Base-by-base conservation (phyloP, 2,329 filamentous ascomycete genomes). In the Fusarium torreyae region DNA sequence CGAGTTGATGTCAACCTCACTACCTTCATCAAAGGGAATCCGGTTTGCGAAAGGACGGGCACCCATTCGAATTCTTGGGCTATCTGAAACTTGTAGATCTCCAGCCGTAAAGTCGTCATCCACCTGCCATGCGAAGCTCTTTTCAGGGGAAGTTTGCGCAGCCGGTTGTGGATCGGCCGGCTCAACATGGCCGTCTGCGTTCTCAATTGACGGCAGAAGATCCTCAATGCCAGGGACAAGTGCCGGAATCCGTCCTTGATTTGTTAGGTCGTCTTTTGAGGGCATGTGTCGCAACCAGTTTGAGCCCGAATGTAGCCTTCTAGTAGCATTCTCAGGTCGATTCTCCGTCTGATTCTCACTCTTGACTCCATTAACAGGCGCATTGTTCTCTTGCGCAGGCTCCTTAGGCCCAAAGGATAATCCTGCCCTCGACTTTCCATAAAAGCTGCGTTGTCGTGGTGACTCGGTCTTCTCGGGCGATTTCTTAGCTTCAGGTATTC, bases 41-140 rank as follows among this genome's bases (percentile, higher is more conserved):
- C 79, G 77, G 49, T 76, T 75, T 13, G 74, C 79, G 57, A 81
- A 81, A 2, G 77, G 81, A 31, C 78, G 75, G 31, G 77, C 75
- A 26, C 70, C 76, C 22, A 82, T 76, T 28, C 75, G 79, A 52
- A 88, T 81, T 33, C 85, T 83, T n/a, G 87, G 87, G 64, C 86
- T 89, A 66, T 85, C 81, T 0, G 87, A 89, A 34, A 86, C 73
- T 59, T 88, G 86, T 39, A 88, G 62, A 60, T 88, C 86, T 42
- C 83, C 81, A 13, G 83, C 86, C 1, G 87, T 88, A 67, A 89
- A 88, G 56, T 89, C 87, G 7, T 84, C 82, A 34, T 89, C 87
- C 8, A 87, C 76, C 57, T 88, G 79, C 87, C 86, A 89, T 9
- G 82, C 84, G 58, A 83, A 86, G 68, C 82, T 85, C 75, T 85